phyloP scores from a whole-genome alignment of 768 basidiomycete species.

The Mycena albidolilacea region DNA sequence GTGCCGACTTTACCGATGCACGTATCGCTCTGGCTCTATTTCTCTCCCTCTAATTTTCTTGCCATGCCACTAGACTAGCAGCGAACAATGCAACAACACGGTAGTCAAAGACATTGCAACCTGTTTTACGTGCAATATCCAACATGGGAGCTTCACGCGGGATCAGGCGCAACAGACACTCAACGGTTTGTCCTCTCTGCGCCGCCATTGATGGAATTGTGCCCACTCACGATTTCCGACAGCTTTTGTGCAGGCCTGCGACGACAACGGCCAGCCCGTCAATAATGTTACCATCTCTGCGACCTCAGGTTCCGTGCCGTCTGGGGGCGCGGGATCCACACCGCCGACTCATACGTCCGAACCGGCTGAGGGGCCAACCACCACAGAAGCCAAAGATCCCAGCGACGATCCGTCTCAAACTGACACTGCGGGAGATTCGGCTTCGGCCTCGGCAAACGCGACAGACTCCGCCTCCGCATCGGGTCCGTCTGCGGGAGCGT shows the following conservation, averaged over 20 bases:
- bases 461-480: neutral
- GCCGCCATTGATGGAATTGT: neutral
- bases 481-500: neutral
- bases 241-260: neutral
- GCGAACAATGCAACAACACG: neutral
- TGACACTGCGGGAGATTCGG: neutral
- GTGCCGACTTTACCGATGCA: neutral
- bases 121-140: neutral
- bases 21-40: neutral
- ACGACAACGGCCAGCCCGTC: neutral
- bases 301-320: neutral
- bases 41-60: neutral
- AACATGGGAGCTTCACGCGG: neutral
- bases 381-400: neutral
- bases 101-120: neutral
- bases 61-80: neutral
- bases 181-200: neutral
- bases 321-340: neutral
- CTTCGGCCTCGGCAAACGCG: neutral
- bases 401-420: neutral
- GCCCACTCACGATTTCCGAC: neutral
- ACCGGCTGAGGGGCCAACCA: neutral
- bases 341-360: neutral
- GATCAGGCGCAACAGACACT: neutral
- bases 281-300: neutral